Evolutionary conservation across 1,284 basidiomycete species (phyloP), one percentile per base, ranked within the genome.

Genomic region (Puccinia novopanici): DNA sequence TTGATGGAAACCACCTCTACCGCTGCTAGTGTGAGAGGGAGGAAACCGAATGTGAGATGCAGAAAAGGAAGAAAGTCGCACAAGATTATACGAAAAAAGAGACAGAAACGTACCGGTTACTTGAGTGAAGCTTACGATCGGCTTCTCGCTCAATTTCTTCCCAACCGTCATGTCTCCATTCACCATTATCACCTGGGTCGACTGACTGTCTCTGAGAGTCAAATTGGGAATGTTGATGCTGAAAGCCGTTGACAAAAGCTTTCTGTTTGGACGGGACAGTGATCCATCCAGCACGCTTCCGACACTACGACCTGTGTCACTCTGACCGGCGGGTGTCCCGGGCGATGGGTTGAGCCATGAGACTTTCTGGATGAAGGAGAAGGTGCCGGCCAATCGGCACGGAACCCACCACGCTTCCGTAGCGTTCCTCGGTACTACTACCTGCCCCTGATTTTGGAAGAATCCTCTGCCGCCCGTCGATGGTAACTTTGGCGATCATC

Each of bases 111-210:
- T 75, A 75, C 73, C 57, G 30, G 24, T 61, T 55, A 55, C 65
- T 68, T 50, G 48, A 55, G 24, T 75, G 52, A 61, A 61, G 61
- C 42, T 54, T 67, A 15, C 75, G 45, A 68, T 76, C 75, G 30
- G 63, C 48, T 67, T 76, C 75, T 22, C 75, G n/a, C 67, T 76
- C 61, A 30, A 76, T 76, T n/a, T 76, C 75, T 54, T 76, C 75
- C 75, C 75, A 76, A n/a, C 75, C 75, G 37, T 76, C 75, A 54
- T 76, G 75, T 34, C 75, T 57, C 75, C 75, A 76, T 54, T 76
- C 75, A 13, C 63, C 75, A 59, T 27, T 24, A 68, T 76, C 63
- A 13, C 17, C 61, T 27, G n/a, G 42, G 15, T 63, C 34, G 27
- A 15, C 37, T 12, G 42, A 40, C 10, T 75, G 73, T 19, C n/a